phyloP scores from a whole-genome alignment of 257 asterid genomes.

The Solanum phureja region DNA sequence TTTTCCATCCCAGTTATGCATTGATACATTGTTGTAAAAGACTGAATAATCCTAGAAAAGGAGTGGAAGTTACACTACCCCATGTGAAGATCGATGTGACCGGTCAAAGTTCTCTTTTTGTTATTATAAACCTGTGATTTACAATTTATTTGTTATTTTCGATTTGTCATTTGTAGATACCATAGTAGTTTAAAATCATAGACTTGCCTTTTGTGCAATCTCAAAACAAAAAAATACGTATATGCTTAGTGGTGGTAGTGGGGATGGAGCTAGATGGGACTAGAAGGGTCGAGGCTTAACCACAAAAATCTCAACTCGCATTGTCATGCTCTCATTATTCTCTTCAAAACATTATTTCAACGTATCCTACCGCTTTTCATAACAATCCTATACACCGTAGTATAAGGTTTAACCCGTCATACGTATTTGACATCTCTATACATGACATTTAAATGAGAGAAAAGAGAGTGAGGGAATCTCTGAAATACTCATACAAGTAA shows the following conservation, averaged over 20 bases:
- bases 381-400: not conserved
- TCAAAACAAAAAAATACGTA: not conserved
- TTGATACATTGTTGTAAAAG: not conserved
- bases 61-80: not conserved
- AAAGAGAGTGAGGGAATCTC: not conserved
- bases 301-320: not conserved
- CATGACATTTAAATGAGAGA: not conserved
- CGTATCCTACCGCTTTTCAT: not conserved
- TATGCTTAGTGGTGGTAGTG: not conserved
- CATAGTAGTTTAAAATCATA: not conserved
- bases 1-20: not conserved
- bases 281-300: fast-evolving
- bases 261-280: not conserved
- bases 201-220: not conserved
- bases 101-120: not conserved
- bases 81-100: not conserved
- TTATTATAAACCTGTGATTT: not conserved
- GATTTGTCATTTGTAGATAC: not conserved
- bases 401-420: not conserved
- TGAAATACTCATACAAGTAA: not conserved
- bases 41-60: not conserved
- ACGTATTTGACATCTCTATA: not conserved
- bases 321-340: not conserved
- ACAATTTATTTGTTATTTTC: not conserved
- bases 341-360: not conserved